Evolutionary conservation across 2,329 filamentous ascomycete genomes (phyloP).

Genomic region (Phaeosphaeria sp.): DNA sequence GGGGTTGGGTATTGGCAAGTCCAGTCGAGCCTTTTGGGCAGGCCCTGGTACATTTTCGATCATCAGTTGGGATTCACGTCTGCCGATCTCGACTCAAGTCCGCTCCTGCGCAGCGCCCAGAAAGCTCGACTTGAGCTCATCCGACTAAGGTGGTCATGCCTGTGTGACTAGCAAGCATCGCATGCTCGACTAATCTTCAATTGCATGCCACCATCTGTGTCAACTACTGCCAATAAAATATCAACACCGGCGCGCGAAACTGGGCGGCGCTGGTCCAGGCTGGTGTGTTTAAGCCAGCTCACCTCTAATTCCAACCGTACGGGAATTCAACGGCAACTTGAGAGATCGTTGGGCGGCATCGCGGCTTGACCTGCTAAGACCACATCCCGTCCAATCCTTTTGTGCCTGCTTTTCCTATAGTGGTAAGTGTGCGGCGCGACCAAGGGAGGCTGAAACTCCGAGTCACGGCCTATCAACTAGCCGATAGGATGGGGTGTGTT

Average conservation of each 20-base stretch:
- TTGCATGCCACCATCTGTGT: constrained; percentile 5
- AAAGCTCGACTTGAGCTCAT: constrained; percentile 15
- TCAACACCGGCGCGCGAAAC: background rate
- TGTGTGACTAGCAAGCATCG: constrained; percentile 4
- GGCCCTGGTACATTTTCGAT: background rate
- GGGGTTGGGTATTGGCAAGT: background rate
- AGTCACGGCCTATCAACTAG: constrained; percentile 23
- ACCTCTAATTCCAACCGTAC: constrained; percentile 10
- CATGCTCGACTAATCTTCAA: constrained; percentile 6
- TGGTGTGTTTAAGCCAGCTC: background rate
- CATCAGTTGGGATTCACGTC: constrained; percentile 10
- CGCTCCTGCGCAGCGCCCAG: constrained; percentile 25
- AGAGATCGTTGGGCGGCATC: constrained; percentile 29
- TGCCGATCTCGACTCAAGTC: constrained; percentile 25
- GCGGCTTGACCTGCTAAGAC: constrained; percentile 21
- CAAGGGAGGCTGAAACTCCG: constrained; percentile 37
- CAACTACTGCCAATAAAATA: background rate
- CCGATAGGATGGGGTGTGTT: constrained; percentile 16
- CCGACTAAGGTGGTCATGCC: constrained; percentile 8
- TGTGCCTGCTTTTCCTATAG: constrained; percentile 13
- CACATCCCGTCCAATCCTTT: constrained; percentile 30
- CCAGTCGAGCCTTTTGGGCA: constrained; percentile 1
- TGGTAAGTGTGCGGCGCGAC: constrained; percentile 24
- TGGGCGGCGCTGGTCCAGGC: background rate
- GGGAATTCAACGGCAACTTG: constrained; percentile 27